Conservation (phyloP, 192 early-diverging fungal genomes). For the Umbelopsis vinacea region DNA sequence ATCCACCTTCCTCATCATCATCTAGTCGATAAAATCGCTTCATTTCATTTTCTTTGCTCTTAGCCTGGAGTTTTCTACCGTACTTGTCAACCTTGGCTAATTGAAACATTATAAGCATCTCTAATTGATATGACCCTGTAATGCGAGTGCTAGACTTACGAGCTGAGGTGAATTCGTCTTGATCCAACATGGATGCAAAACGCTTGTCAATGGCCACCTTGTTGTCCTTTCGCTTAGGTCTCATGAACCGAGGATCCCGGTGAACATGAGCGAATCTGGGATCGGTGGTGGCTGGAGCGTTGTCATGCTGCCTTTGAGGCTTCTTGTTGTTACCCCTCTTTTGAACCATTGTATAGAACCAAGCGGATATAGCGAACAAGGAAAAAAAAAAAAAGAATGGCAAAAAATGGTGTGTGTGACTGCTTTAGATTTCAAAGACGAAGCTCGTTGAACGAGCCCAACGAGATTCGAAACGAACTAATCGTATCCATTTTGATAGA, state of each 20-base stretch:
- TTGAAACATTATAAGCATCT: slow-evolving; percentile 15
- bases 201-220: slow-evolving; percentile 92
- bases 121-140: neutral
- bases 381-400: neutral
- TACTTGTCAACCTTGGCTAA: slow-evolving; percentile 79
- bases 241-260: slow-evolving; percentile 77
- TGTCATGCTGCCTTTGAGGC: neutral
- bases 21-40: slow-evolving; percentile 78
- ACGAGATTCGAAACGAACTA: neutral
- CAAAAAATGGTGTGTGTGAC: neutral
- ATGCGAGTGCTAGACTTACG: slow-evolving; percentile 44
- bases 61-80: slow-evolving; percentile 59
- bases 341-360: neutral
- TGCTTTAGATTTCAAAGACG: neutral
- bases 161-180: slow-evolving; percentile 58
- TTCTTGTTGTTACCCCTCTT: slow-evolving; percentile 18
- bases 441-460: neutral
- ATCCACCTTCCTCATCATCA: slow-evolving; percentile 42
- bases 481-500: neutral
- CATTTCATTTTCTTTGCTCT: slow-evolving; percentile 60
- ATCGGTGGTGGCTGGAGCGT: slow-evolving; percentile 55
- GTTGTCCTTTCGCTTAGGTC: slow-evolving; percentile 76
- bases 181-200: slow-evolving; percentile 81
- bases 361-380: neutral
- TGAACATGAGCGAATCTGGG: slow-evolving; percentile 80